Evolutionary conservation across 495 filamentous ascomycete genomes (phyloP), one percentile per base, ranked within the genome.

Genomic region (Cercophora newfieldiana): DNA sequence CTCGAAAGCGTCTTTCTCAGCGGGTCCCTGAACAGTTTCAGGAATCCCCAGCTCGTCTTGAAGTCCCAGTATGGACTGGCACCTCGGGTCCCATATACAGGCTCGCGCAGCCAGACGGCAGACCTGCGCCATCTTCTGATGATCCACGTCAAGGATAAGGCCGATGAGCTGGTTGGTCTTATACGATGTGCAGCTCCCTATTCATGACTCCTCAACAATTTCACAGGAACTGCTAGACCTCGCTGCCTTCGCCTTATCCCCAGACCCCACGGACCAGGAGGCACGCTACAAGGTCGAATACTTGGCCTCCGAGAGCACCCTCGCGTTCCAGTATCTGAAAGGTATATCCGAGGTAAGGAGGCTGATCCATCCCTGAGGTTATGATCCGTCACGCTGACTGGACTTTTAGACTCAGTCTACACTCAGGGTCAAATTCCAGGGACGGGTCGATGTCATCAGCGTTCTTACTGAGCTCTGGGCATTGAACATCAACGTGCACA

Each of bases 131-230:
- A 70, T 59, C 60, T 66, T 14, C 47, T 76, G 54, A 72, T 76
- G 72, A 66, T 77, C 0, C 73, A 77, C 59, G 71, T 77, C 22
- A 75, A 72, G 24, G 75, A 77, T 61, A 75, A 70, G 28, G 75
- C 73, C 2, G 65, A 72, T 37, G 75, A 75, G 25, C 62, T 77
- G 55, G 74, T 76, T 54, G 19, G 68, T 3, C 7, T 57, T 30
- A 2, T 33, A 10, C 7, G 4, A 26, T 28, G 16, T 26, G 14
- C 22, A 24, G n/a, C 18, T 44, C n/a, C n/a, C n/a, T n/a, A n/a
- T n/a, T 7, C 26, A 16, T 65, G 3, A n/a, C 2, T 54, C 22
- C 59, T 71, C 19, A 66, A 29, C 5, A 4, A n/a, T n/a, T 0
- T 2, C 1, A 0, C 31, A 75, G 72, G 69, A 65, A 19, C 69